Percentiles rank a stretch among this genome's conserved stretches.
These are phyloP conservation scores for Marasmius sp. DNA, from an alignment of 1,284 basidiomycete genomes.

Conservation along the genomic window DNA sequence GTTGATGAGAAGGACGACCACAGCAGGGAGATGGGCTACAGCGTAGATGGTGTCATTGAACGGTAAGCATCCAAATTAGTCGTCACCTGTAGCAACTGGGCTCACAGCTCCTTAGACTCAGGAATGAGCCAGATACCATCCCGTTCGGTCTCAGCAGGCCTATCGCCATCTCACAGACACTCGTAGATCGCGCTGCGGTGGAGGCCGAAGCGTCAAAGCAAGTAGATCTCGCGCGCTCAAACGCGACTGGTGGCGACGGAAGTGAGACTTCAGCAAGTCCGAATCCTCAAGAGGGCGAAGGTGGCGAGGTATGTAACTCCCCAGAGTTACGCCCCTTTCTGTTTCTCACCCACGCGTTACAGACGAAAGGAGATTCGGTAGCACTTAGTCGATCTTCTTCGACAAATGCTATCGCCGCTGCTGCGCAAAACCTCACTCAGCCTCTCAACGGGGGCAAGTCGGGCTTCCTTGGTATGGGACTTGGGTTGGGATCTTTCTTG, in stretches of 20 bases:
- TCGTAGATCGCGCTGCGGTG: slow-evolving; percentile 45
- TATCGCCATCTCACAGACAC: slow-evolving; percentile 58
- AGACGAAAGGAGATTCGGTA: not conserved
- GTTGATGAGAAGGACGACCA: slow-evolving; percentile 68
- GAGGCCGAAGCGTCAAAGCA: not conserved
- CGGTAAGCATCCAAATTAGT: slow-evolving; percentile 1
- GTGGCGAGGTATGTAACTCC: too few relatives aligned
- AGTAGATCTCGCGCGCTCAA: slow-evolving; percentile 7
- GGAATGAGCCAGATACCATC: slow-evolving; percentile 52
- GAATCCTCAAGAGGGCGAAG: too few relatives aligned
- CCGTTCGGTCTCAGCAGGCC: slow-evolving; percentile 65
- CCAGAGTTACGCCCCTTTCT: too few relatives aligned
- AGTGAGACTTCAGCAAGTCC: not conserved
- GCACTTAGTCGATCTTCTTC: not conserved
- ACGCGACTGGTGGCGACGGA: slow-evolving; percentile 18
- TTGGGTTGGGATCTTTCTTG: not conserved
- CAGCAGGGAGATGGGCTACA: not conserved
- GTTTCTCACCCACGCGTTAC: not conserved
- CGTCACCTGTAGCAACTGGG: not conserved
- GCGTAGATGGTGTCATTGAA: slow-evolving; percentile 1
- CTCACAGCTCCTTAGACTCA: slow-evolving; percentile 24
- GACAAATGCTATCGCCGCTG: not conserved
- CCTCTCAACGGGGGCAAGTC: not conserved
- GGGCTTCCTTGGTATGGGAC: not conserved
- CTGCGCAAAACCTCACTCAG: not conserved